phyloP scores from a whole-genome alignment of 2,329 filamentous ascomycete genomes.

The Colletotrichum sp. region DNA sequence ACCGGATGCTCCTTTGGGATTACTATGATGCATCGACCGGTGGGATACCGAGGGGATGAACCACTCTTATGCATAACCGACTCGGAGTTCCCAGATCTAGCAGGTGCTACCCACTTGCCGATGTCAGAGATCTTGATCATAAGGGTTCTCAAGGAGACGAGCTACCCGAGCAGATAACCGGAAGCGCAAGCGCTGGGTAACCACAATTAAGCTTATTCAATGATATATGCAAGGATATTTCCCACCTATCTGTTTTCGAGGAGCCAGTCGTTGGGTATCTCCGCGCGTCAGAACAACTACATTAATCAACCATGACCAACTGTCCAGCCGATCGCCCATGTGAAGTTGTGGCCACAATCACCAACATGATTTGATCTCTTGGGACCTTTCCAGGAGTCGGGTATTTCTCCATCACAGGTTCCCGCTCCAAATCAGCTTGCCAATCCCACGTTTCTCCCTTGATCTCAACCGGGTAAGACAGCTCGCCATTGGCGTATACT shows the following conservation, averaged over 20 bases:
- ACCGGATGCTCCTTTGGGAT: not conserved
- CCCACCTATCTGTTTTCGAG: not conserved
- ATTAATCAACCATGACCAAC: not conserved
- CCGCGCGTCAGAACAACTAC: not conserved
- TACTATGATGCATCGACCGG: not conserved
- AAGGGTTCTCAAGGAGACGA: not conserved
- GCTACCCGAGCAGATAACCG: not conserved
- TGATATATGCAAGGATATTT: not conserved
- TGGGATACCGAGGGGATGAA: not conserved
- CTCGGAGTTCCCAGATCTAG: not conserved
- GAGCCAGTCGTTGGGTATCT: not conserved
- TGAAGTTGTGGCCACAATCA: not conserved
- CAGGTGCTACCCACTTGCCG: not conserved
- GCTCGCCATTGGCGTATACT: not conserved
- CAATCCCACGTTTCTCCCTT: not conserved
- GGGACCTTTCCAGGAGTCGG: not conserved
- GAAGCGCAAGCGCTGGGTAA: not conserved
- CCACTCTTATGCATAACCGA: not conserved
- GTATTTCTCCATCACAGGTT: not conserved
- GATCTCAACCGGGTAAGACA: not conserved
- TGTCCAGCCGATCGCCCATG: not conserved
- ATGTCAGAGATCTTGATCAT: not conserved
- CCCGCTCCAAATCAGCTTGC: not conserved
- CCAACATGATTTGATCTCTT: constrained; percentile 7
- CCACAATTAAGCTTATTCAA: not conserved